These are phyloP conservation scores for Periconia macrospinosa DNA, from an alignment of 2,329 filamentous ascomycete genomes.

Conservation along the genomic window DNA sequence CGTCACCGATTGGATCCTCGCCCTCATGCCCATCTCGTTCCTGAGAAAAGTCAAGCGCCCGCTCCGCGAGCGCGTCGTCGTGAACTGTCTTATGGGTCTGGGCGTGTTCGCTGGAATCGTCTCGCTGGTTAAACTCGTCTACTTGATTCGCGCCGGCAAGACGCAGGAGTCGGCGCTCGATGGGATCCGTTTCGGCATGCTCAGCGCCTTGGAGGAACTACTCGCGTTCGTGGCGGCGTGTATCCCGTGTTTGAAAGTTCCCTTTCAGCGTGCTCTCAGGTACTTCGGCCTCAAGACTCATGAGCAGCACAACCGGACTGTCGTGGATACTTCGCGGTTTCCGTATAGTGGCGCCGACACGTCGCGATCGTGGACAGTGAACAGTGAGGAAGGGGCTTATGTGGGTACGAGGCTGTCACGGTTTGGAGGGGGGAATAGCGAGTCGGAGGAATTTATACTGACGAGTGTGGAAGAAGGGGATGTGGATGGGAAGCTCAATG, in stretches of 20 bases:
- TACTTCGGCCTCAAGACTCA: slow-evolving; percentile 13
- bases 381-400: neutral
- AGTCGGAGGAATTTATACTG: slow-evolving; percentile 6
- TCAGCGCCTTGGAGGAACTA: slow-evolving; percentile 18
- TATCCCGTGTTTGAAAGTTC: slow-evolving; percentile 19
- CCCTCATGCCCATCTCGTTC: slow-evolving; percentile 20
- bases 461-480: neutral
- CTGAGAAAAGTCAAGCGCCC: slow-evolving; percentile 21
- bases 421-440: slow-evolving; percentile 6
- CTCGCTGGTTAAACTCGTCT: slow-evolving; percentile 17
- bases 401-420: slow-evolving; percentile 3
- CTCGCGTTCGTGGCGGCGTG: slow-evolving; percentile 21
- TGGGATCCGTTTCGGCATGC: slow-evolving; percentile 16
- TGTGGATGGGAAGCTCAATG: slow-evolving; percentile 3
- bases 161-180: slow-evolving; percentile 7
- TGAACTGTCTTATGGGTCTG: slow-evolving; percentile 20
- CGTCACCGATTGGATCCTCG: slow-evolving; percentile 19
- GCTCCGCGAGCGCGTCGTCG: slow-evolving; percentile 18
- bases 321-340: slow-evolving; percentile 6
- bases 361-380: neutral
- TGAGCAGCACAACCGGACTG: neutral
- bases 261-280: slow-evolving; percentile 17
- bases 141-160: neutral
- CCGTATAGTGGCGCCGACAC: slow-evolving; percentile 10
- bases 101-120: slow-evolving; percentile 19